Conservation (phyloP, 2,329 filamentous ascomycete genomes). For the Penicillium janthinellum region DNA sequence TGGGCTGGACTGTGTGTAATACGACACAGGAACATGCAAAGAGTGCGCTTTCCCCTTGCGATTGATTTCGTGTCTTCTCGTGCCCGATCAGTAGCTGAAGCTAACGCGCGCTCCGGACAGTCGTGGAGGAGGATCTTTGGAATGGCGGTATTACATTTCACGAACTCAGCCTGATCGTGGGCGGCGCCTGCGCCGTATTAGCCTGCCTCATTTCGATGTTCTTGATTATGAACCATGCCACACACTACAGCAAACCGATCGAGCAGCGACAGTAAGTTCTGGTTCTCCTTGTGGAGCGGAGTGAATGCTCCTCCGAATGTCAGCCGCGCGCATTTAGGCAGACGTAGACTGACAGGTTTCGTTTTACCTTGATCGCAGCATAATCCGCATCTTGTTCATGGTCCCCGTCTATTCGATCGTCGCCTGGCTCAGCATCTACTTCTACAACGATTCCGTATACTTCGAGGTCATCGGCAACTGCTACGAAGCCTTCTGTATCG, state of each 20-base stretch:
- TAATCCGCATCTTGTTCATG: slow-evolving; percentile 86
- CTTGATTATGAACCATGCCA: slow-evolving; percentile 60
- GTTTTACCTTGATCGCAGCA: slow-evolving; percentile 52
- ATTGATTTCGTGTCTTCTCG: background rate
- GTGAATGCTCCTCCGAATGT: slow-evolving; percentile 24
- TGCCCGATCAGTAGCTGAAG: slow-evolving; percentile 1
- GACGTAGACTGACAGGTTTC: slow-evolving; percentile 60
- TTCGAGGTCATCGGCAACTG: slow-evolving; percentile 78
- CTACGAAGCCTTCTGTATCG: slow-evolving; percentile 85
- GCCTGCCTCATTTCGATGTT: slow-evolving; percentile 55
- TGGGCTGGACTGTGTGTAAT: slow-evolving; percentile 55
- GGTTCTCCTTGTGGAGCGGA: slow-evolving; percentile 52
- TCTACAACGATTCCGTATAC: slow-evolving; percentile 76
- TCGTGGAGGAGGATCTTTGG: slow-evolving; percentile 55
- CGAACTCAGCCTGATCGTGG: slow-evolving; percentile 56
- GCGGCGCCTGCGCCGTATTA: slow-evolving; percentile 55
- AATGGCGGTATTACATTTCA: slow-evolving; percentile 58
- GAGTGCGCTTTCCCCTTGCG: slow-evolving; percentile 35
- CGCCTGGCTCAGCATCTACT: slow-evolving; percentile 70
- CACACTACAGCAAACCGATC: slow-evolving; percentile 60
- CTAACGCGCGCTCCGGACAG: slow-evolving; percentile 29
- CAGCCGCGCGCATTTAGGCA: background rate
- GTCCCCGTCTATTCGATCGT: slow-evolving; percentile 76
- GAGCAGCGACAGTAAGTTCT: slow-evolving; percentile 60
- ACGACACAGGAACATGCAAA: slow-evolving; percentile 51